These are phyloP conservation scores for Blastobotrys terrestris DNA, from an alignment of 805 yeast species.

Conservation along the genomic window DNA sequence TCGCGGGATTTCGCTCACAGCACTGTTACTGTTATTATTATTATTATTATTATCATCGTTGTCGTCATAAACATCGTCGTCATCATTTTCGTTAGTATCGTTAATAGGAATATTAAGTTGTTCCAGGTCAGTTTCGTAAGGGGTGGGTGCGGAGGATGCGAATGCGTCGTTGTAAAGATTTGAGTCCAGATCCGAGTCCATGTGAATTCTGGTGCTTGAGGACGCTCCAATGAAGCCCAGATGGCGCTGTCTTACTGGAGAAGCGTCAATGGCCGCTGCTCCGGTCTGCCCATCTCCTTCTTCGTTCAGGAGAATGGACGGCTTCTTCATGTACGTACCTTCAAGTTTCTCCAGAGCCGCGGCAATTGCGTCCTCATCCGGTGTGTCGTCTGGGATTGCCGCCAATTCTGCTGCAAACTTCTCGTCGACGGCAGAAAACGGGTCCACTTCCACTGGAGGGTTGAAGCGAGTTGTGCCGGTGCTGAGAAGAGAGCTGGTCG, in stretches of 20 bases:
- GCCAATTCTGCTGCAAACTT: conserved; percentile 70
- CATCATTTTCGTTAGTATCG: neutral
- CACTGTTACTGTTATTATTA: neutral
- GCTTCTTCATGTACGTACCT: conserved; percentile 41
- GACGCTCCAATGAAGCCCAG: too few relatives aligned
- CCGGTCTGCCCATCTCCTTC: too few relatives aligned
- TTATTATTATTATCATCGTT: neutral
- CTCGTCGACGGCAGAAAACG: conserved; percentile 27
- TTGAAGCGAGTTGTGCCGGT: neutral
- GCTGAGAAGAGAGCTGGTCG: neutral
- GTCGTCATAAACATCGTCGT: neutral
- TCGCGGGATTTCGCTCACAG: neutral
- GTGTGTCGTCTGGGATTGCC: conserved; percentile 70
- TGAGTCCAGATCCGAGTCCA: conserved; percentile 3
- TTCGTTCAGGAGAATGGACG: neutral
- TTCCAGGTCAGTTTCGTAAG: neutral
- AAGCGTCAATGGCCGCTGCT: too few relatives aligned
- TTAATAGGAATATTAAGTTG: neutral
- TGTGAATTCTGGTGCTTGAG: neutral
- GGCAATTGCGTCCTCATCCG: conserved; percentile 62
- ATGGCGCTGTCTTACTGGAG: too few relatives aligned
- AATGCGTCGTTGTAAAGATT: conserved; percentile 17
- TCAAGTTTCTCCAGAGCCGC: conserved; percentile 74
- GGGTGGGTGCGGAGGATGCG: conserved; percentile 9
- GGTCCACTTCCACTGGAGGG: neutral